phyloP scores from a whole-genome alignment of 257 asterid genomes.

The Solanum pennellii region DNA sequence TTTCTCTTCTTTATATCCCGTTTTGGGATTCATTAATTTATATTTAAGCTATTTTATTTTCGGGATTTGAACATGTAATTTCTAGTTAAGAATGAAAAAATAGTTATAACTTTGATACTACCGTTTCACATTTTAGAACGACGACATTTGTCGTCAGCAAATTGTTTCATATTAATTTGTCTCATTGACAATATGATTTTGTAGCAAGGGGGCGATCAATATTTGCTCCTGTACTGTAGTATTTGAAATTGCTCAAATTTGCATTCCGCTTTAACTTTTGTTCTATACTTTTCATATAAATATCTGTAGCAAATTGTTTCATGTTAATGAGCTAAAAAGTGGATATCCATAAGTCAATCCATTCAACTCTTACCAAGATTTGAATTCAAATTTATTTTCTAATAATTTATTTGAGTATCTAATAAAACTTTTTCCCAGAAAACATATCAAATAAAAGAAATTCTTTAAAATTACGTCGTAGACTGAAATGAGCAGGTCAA shows the following conservation, averaged over 20 bases:
- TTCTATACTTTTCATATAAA: not conserved
- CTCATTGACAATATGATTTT: not conserved
- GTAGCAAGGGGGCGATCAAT: not conserved
- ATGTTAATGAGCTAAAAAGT: not conserved
- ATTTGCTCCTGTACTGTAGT: not conserved
- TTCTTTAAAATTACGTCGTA: no score
- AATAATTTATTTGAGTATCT: not conserved
- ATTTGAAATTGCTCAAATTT: not conserved
- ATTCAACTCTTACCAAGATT: not conserved
- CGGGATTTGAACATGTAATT: not conserved
- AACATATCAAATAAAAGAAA: not conserved
- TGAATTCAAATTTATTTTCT: no score
- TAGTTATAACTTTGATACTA: not conserved
- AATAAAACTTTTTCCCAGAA: not conserved
- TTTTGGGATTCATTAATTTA: not conserved
- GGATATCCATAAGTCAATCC: not conserved
- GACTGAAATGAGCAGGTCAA: not conserved
- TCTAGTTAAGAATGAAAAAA: not conserved
- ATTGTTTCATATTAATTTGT: not conserved
- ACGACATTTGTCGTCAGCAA: not conserved
- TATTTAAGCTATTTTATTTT: not conserved
- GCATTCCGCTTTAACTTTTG: not conserved
- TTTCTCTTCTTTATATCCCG: not conserved
- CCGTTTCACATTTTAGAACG: not conserved
- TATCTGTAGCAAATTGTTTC: not conserved